Percentiles rank a stretch among this genome's conserved stretches.
phyloP scores from a whole-genome alignment of 2,329 filamentous ascomycete species.

The Thielaviopsis ethacetica region DNA sequence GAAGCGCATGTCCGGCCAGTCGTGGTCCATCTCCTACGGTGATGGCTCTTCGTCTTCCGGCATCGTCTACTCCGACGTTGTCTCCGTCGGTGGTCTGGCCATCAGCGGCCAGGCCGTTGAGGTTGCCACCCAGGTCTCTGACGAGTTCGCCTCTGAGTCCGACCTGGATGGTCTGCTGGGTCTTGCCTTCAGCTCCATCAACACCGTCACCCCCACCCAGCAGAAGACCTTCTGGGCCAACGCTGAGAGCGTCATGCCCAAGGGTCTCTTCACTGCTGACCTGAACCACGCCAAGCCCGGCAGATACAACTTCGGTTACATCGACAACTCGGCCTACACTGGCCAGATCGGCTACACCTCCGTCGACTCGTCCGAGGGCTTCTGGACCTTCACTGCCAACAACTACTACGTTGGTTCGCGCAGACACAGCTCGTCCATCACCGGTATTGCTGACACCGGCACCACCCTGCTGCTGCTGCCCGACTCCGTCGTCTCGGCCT shows the following conservation, averaged over 20 bases:
- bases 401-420: too few relatives aligned
- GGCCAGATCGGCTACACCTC: slow-evolving; percentile 47
- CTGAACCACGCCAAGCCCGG: slow-evolving; percentile 44
- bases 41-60: slow-evolving; percentile 15
- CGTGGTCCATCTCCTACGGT: slow-evolving; percentile 16
- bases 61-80: background rate
- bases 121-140: too few relatives aligned
- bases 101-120: too few relatives aligned
- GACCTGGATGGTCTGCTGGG: too few relatives aligned
- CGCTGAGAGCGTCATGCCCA: too few relatives aligned
- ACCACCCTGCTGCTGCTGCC: slow-evolving; percentile 48
- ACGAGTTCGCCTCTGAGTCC: too few relatives aligned
- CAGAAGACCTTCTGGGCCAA: too few relatives aligned
- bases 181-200: too few relatives aligned
- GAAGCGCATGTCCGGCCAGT: slow-evolving; percentile 15
- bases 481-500: slow-evolving; percentile 29
- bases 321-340: slow-evolving; percentile 46
- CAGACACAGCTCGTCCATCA: slow-evolving; percentile 23
- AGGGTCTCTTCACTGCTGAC: slow-evolving; percentile 43
- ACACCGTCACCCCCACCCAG: too few relatives aligned
- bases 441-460: slow-evolving; percentile 39
- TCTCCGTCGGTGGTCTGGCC: slow-evolving; percentile 13
- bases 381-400: slow-evolving; percentile 31
- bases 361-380: slow-evolving; percentile 46
- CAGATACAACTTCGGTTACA: slow-evolving; percentile 56